Percentiles rank a stretch among this genome's conserved stretches.
These are phyloP conservation scores for Thelonectria rubi DNA, from an alignment of 2,329 filamentous ascomycete species.

Conservation along the genomic window DNA sequence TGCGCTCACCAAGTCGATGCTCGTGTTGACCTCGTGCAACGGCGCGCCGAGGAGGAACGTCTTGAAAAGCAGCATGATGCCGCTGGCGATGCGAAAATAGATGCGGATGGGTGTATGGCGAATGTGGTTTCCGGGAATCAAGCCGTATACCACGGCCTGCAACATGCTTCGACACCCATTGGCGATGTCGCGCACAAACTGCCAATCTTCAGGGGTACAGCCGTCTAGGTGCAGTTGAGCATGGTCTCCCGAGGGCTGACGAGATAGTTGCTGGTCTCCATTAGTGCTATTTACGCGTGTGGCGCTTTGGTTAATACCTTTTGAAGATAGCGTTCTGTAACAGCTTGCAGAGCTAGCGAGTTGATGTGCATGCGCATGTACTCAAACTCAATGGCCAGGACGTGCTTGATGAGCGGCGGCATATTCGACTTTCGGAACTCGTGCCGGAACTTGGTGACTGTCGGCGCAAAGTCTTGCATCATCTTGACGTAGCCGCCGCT, in stretches of 20 bases:
- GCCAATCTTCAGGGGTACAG: constrained; percentile 73
- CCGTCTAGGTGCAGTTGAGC: constrained; percentile 71
- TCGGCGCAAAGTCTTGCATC: constrained; percentile 82
- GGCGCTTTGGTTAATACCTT: constrained; percentile 63
- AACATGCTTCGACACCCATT: constrained; percentile 81
- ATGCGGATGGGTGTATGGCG: constrained; percentile 85
- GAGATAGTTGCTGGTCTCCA: constrained; percentile 30
- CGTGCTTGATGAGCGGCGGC: constrained; percentile 72
- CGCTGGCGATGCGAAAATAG: constrained; percentile 86
- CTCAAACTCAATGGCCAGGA: constrained; percentile 93
- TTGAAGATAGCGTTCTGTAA: constrained; percentile 88
- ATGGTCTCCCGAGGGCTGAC: constrained; percentile 68
- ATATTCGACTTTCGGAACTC: constrained; percentile 83
- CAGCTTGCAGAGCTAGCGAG: constrained; percentile 90
- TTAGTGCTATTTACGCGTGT: constrained; percentile 12
- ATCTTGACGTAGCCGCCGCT: constrained; percentile 85
- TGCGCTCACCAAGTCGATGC: constrained; percentile 77
- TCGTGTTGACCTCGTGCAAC: constrained; percentile 78
- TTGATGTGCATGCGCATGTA: constrained; percentile 96
- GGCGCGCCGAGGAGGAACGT: constrained; percentile 86
- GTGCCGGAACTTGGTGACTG: constrained; percentile 80
- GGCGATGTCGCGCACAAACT: constrained; percentile 79
- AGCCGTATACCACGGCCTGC: constrained; percentile 77
- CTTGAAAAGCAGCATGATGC: constrained; percentile 84
- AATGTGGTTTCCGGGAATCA: constrained; percentile 77